Conservation (phyloP, 768 basidiomycete genomes). For the Kondoa malvinella region DNA sequence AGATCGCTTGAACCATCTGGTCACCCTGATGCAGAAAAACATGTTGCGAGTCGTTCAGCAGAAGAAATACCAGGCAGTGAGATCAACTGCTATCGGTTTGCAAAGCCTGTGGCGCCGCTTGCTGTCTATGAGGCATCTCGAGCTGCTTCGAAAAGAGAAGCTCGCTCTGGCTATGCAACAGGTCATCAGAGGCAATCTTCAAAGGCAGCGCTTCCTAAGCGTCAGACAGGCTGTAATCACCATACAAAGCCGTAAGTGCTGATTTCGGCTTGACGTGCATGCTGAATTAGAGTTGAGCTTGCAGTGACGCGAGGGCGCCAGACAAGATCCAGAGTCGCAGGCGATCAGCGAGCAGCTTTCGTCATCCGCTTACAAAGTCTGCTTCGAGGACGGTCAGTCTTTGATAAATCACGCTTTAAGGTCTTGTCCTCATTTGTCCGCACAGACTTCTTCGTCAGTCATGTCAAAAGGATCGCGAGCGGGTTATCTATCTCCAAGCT, state of each 20-base stretch:
- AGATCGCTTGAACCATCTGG: slow-evolving; percentile 69
- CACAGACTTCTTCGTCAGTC: too few relatives aligned
- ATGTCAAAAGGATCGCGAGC: slow-evolving; percentile 50
- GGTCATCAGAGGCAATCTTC: slow-evolving; percentile 51
- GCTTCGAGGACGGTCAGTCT: too few relatives aligned
- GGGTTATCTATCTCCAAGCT: slow-evolving; percentile 72
- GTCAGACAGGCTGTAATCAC: slow-evolving; percentile 47
- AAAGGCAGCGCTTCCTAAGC: slow-evolving; percentile 52
- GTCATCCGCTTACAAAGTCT: too few relatives aligned
- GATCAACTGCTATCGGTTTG: slow-evolving; percentile 58
- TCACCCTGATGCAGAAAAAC: slow-evolving; percentile 95
- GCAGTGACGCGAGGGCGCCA: too few relatives aligned
- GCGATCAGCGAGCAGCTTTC: too few relatives aligned
- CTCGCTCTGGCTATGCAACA: slow-evolving; percentile 64
- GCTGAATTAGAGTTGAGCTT: too few relatives aligned
- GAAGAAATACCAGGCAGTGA: slow-evolving; percentile 56
- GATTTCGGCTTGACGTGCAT: too few relatives aligned
- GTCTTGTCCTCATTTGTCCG: too few relatives aligned
- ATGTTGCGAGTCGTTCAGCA: slow-evolving; percentile 71
- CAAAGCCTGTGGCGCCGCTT: slow-evolving; percentile 94
- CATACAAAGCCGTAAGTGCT: slow-evolving; percentile 66
- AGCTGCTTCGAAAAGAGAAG: slow-evolving; percentile 51
- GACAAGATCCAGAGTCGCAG: too few relatives aligned
- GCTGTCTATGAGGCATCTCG: slow-evolving; percentile 52
- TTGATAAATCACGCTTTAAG: too few relatives aligned